phyloP scores from a whole-genome alignment of 2,329 filamentous ascomycete species.

The Aphanocladium album region DNA sequence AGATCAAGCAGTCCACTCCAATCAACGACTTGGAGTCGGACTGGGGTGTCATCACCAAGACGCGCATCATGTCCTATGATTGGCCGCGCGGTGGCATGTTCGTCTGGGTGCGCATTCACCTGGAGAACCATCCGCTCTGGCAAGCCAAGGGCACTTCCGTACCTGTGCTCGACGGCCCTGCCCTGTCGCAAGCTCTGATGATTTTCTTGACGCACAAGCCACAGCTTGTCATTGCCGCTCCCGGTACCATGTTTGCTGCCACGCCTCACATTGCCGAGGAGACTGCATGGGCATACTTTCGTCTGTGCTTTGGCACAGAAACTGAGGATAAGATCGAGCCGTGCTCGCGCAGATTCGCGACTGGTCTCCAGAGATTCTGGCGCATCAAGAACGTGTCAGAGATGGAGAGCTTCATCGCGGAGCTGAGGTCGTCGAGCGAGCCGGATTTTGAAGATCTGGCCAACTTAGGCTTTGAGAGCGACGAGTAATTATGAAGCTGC shows the following conservation, averaged over 20 bases:
- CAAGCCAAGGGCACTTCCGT: constrained; percentile 26
- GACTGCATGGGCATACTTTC: constrained; percentile 65
- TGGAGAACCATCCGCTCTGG: constrained; percentile 68
- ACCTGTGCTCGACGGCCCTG: constrained; percentile 45
- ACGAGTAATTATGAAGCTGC: constrained; percentile 19
- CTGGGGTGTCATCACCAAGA: constrained; percentile 73
- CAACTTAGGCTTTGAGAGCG: constrained; percentile 27
- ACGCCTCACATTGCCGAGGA: constrained; percentile 52
- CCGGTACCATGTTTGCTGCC: constrained; percentile 70
- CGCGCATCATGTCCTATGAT: constrained; percentile 66
- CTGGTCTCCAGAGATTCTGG: constrained; percentile 72
- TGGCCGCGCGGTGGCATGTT: constrained; percentile 92
- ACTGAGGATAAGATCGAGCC: constrained; percentile 62
- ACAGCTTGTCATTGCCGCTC: constrained; percentile 63
- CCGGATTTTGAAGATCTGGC: constrained; percentile 20
- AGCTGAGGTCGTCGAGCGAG: constrained; percentile 20
- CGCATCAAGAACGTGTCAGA: constrained; percentile 60
- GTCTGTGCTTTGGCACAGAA: constrained; percentile 83
- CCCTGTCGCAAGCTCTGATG: constrained; percentile 63
- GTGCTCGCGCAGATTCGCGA: constrained; percentile 59
- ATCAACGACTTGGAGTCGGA: constrained; percentile 44
- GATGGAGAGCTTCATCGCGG: constrained; percentile 58
- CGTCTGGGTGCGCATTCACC: constrained; percentile 71
- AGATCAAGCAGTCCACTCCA: constrained; percentile 58
- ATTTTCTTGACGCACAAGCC: constrained; percentile 65